Base-by-base conservation (phyloP, 768 basidiomycete species). In the Trametes cinnabarina region DNA sequence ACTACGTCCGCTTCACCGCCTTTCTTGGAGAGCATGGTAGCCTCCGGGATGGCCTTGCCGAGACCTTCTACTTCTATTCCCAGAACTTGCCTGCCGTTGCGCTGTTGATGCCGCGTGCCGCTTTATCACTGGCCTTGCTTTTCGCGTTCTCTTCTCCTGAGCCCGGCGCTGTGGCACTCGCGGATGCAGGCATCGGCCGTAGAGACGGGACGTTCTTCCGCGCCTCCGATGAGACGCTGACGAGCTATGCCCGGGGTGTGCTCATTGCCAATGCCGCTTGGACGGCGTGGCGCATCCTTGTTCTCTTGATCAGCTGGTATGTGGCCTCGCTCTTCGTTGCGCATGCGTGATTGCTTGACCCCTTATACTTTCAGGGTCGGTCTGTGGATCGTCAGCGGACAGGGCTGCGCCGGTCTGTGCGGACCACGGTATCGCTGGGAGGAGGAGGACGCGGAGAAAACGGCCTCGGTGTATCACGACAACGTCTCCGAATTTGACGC, bases 381-480 rank as follows among this genome's bases (percentile, higher is more conserved):
- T 46, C 78, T 95, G 17, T 94, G 91, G 90, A 66, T 88, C 51
- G 73, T 90, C 63, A 90, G 88, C 46, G 88, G 85, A 42, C 81
- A 90, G 57, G 82, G 83, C 56, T 88, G 87, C 46, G 91, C 84
- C 47, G 90, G 92, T n/a, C 69, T 93, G 15, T 91, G 90, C 70
- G 92, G 92, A 42, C 92, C 92, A 10, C 83, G 89, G 14, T 83
- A 85, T 65, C 79, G 87, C 61, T 92, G 90, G 92, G 91, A 93
- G 68, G 92, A 93, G 73, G 82, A 87, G 48, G 84, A 85, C 25
- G 77, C 75, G 15, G 86, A 88, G 67, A 87, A 87, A 75, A 75
- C 76, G 3, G 68, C 76, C 40, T 78, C 82, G 4, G 65, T 77
- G 22, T 80, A 82, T 64, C 79, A 74, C 58, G 84, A 84, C 49